A percentile compares a stretch with the other conserved stretches of the same genome.
Evolutionary conservation across 164 flowering plant genomes (phyloP).

Genomic region (Magnolia officinalis): DNA sequence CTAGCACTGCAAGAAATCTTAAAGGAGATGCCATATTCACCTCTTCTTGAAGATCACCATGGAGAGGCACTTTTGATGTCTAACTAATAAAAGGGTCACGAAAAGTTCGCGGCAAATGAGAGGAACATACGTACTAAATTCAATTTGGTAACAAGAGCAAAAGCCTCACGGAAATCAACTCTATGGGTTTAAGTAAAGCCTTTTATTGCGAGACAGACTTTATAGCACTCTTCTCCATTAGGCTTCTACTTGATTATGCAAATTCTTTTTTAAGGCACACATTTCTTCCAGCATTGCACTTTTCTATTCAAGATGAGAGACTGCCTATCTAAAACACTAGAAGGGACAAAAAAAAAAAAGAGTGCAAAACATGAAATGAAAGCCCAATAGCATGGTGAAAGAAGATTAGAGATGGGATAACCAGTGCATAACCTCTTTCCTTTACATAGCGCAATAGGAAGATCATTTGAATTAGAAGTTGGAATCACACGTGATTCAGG

Average conservation of each 20-base stretch:
- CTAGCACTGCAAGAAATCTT: neutral
- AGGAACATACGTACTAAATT: neutral
- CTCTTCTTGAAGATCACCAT: neutral
- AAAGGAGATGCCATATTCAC: neutral
- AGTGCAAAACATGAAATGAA: too few relatives aligned
- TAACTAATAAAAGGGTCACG: neutral
- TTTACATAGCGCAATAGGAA: too few relatives aligned
- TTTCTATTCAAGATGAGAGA: too few relatives aligned
- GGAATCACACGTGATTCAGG: too few relatives aligned
- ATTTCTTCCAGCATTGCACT: too few relatives aligned
- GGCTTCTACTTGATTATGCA: neutral
- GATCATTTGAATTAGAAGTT: too few relatives aligned
- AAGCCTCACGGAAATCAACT: neutral
- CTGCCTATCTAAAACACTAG: too few relatives aligned
- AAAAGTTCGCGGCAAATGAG: neutral
- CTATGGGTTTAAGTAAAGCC: neutral
- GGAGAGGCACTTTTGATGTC: neutral
- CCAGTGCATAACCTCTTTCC: too few relatives aligned
- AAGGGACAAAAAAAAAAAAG: too few relatives aligned
- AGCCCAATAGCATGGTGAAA: neutral
- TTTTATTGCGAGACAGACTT: neutral
- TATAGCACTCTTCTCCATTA: neutral
- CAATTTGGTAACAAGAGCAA: neutral
- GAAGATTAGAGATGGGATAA: neutral
- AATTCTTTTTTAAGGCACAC: neutral